phyloP scores from a whole-genome alignment of 2,329 filamentous ascomycete species.

The Triangularia setosa region DNA sequence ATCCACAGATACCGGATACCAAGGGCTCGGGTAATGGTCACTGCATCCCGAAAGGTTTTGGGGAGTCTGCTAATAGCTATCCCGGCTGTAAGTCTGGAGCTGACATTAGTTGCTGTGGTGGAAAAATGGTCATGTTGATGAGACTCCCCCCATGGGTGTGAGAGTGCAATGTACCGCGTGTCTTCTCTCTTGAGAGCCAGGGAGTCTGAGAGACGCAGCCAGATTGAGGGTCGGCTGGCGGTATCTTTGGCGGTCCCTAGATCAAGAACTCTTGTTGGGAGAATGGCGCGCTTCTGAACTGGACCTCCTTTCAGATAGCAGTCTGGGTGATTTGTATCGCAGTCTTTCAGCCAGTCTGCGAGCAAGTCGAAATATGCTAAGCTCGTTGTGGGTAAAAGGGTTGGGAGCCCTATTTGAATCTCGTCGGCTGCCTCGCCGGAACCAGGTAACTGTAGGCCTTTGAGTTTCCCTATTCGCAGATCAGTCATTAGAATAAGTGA shows the following conservation, averaged over 20 bases:
- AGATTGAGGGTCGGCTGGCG: neutral
- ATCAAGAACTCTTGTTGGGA: neutral
- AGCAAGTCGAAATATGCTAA: slow-evolving; percentile 13
- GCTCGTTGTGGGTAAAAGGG: neutral
- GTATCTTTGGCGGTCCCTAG: neutral
- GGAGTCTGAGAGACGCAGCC: neutral
- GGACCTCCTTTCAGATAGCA: neutral
- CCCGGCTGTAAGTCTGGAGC: neutral
- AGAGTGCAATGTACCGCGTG: slow-evolving; percentile 20
- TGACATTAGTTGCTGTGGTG: neutral
- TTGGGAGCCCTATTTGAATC: neutral
- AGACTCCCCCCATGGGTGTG: slow-evolving; percentile 20
- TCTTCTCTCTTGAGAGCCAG: neutral
- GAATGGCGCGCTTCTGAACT: neutral
- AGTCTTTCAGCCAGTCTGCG: neutral
- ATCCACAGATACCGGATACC: slow-evolving; percentile 10
- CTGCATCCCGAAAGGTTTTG: slow-evolving; percentile 7
- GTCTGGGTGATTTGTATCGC: neutral
- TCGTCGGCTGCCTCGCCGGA: neutral
- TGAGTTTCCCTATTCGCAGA: neutral
- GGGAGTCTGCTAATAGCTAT: neutral
- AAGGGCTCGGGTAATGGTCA: slow-evolving; percentile 2
- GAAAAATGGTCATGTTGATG: neutral
- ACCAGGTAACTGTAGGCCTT: neutral
- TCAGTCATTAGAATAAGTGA: neutral